phyloP scores from a whole-genome alignment of 768 basidiomycete species.

The Boletus sp. region DNA sequence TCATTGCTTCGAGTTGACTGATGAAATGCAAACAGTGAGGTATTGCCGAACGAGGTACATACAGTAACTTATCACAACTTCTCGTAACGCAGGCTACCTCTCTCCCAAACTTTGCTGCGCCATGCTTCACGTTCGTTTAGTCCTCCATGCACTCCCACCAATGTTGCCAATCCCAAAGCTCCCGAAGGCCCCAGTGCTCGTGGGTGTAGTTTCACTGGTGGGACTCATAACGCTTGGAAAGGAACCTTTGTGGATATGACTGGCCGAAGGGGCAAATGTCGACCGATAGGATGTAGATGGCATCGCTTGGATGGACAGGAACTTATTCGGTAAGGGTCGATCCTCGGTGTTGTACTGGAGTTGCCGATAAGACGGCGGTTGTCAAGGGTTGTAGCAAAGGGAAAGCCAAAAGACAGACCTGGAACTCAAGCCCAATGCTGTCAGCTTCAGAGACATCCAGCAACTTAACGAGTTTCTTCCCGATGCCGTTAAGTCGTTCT shows the following conservation, averaged over 20 bases:
- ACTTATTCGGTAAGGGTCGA: constrained; percentile 76
- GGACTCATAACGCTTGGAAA: constrained; percentile 21
- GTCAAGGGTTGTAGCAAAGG: background rate
- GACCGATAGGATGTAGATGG: constrained; percentile 67
- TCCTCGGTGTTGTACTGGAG: constrained; percentile 84
- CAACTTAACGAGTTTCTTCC: constrained; percentile 76
- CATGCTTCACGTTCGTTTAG: constrained; percentile 23
- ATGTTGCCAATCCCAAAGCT: constrained; percentile 47
- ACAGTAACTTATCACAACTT: constrained; percentile 7
- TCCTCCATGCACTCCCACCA: constrained; percentile 31
- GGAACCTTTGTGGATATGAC: constrained; percentile 23
- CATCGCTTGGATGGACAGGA: constrained; percentile 72
- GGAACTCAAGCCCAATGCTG: constrained; percentile 86
- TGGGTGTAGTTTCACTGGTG: constrained; percentile 20
- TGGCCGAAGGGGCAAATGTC: constrained; percentile 48
- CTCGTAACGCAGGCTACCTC: background rate
- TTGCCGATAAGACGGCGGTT: background rate
- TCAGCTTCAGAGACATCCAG: constrained; percentile 84
- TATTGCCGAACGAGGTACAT: constrained; percentile 12
- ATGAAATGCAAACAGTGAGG: constrained; percentile 9
- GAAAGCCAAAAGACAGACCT: constrained; percentile 47
- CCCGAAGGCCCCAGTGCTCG: constrained; percentile 42
- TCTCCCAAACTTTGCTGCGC: background rate
- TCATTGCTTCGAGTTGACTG: background rate
- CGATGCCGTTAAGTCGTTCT: constrained; percentile 80